phyloP scores from a whole-genome alignment of 306 rosid species.

The Castanea crenata region DNA sequence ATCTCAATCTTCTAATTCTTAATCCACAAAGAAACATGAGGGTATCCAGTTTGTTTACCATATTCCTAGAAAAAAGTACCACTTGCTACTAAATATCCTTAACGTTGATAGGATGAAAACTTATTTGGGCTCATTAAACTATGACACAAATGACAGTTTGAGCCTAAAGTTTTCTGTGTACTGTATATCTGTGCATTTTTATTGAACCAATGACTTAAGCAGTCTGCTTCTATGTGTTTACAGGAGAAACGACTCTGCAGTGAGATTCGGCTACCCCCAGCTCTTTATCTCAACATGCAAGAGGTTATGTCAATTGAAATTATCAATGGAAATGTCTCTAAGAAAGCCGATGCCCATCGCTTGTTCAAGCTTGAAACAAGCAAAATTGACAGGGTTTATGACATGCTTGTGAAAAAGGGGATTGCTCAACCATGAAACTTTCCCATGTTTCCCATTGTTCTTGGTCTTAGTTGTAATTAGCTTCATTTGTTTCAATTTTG shows the following conservation, averaged over 20 bases:
- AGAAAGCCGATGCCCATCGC: conserved; percentile 76
- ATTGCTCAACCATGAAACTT: conserved; percentile 57
- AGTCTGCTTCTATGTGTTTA: conserved; percentile 7
- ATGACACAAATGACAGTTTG: neutral
- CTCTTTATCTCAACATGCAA: conserved; percentile 69
- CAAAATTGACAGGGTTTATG: conserved; percentile 75
- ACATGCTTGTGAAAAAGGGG: conserved; percentile 86
- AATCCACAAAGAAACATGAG: neutral
- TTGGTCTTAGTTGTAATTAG: conserved; percentile 12
- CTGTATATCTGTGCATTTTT: conserved; percentile 4
- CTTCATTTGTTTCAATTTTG: conserved; percentile 17
- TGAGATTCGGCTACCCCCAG: conserved; percentile 63
- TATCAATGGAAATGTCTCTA: conserved; percentile 50
- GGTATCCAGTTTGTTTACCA: neutral
- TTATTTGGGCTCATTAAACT: neutral
- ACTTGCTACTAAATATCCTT: neutral
- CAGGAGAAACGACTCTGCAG: conserved; percentile 86
- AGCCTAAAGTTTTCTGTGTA: neutral
- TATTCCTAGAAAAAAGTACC: neutral
- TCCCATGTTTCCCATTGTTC: neutral
- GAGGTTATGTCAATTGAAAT: conserved; percentile 63
- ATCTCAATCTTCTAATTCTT: conserved; percentile 4
- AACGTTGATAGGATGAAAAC: neutral
- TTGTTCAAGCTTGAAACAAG: conserved; percentile 69
- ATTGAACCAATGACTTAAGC: conserved; percentile 8